Evolutionary conservation across 495 filamentous ascomycete species (phyloP).

Genomic region (Jackrogersella minutella): DNA sequence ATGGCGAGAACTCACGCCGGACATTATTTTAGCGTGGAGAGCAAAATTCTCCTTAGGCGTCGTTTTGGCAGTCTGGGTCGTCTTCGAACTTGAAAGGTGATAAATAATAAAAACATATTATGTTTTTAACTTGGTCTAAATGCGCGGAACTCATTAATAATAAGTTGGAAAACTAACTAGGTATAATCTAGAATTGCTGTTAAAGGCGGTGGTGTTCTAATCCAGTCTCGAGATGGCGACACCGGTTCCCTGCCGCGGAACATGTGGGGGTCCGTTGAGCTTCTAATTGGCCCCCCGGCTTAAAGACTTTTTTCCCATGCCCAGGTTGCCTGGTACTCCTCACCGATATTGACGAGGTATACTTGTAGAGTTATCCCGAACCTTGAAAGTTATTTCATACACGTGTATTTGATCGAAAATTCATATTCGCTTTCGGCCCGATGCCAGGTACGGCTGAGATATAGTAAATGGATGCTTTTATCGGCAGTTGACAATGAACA

Average conservation of each 20-base stretch:
- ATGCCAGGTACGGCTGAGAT: not conserved
- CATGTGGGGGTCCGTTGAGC: conserved; percentile 37
- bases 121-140: conserved; percentile 4
- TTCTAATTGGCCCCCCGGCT: conserved; percentile 35
- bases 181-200: conserved; percentile 20
- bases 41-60: not conserved
- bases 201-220: conserved; percentile 27
- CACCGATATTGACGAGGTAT: not conserved
- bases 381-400: too few species aligned
- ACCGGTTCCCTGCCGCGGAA: conserved; percentile 13
- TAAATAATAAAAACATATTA: not conserved
- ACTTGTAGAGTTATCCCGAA: not conserved
- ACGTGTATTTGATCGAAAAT: too few species aligned
- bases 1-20: conserved; percentile 2
- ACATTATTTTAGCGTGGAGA: not conserved
- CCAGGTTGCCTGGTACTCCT: not conserved
- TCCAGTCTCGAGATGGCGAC: conserved; percentile 33
- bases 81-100: conserved; percentile 1
- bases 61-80: too few species aligned
- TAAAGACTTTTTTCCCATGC: conserved; percentile 10
- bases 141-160: conserved; percentile 26
- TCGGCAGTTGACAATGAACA: not conserved
- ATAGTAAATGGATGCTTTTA: not conserved
- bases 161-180: conserved; percentile 5
- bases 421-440: not conserved